Evolutionary conservation across 768 basidiomycete species (phyloP), one percentile per base, ranked within the genome.

Genomic region (Lactarius hengduanensis): DNA sequence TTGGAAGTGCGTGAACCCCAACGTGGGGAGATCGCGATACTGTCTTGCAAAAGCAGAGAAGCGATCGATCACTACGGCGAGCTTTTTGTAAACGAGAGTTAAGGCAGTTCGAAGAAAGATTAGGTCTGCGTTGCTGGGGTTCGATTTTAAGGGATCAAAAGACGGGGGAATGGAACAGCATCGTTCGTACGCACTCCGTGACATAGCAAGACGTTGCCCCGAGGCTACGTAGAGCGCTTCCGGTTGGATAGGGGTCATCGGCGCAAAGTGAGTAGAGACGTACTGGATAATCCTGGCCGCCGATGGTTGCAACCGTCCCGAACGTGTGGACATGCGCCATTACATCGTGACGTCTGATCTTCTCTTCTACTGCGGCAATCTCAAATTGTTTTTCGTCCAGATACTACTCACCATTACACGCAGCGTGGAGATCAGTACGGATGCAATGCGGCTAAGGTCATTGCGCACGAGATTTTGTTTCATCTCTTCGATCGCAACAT

Each of bases 241-340:
- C 5, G 22, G 20, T 32, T 26, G 36, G 54, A 30, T 47, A 36
- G 26, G 26, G 16, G 10, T 26, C n/a, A 20, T 26, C 16, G 20
- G 26, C 6, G 43, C 18, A 16, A 59, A 47, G 62, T 32, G 18
- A 50, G 16, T 16, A 30, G 34, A 61, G 38, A 80, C 85, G 66
- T 71, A 92, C 92, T 98, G 96, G 71, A 98, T 97, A 73, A 98
- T 96, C 20, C 94, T 93, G 18, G 95, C 95, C 30, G 96, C 96
- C 40, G 92, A 91, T 10, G 96, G 96, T 1, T 1, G 96, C 96
- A 61, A 96, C 90, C 55, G 83, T 84, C 6, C 96, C 96, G 75
- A 98, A 99, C 4, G 96, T 97, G 78, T 98, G 94, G 54, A 99
- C 97, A 74, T 99, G 97, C 0, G 97, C 97, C 97, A 99, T 99